Evolutionary conservation across 305 asterid genomes (phyloP).

Genomic region (Coffea humblotiana): DNA sequence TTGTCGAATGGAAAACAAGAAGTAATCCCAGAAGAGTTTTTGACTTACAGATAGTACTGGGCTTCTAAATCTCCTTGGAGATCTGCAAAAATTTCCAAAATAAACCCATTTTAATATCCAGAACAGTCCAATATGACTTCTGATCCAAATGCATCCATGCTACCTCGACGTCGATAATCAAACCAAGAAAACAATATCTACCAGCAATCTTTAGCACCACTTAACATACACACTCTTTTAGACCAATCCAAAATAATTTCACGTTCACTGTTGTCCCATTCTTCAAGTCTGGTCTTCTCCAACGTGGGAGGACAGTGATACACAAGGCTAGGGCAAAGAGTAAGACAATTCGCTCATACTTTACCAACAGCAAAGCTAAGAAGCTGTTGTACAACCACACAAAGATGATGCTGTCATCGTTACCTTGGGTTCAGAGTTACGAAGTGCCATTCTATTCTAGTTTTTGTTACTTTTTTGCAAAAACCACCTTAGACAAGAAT

Average conservation of each 20-base stretch:
- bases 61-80: conserved; percentile 43
- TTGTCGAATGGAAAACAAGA: neutral
- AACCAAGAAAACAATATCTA: conserved; percentile 9
- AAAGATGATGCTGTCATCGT: neutral
- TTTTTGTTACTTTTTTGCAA: neutral
- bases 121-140: conserved; percentile 19
- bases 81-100: conserved; percentile 48
- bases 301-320: neutral
- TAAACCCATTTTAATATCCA: conserved; percentile 22
- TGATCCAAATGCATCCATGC: conserved; percentile 25
- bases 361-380: neutral
- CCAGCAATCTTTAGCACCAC: conserved; percentile 20
- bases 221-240: neutral
- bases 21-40: neutral
- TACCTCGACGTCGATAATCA: conserved; percentile 28
- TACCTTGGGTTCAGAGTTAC: conserved; percentile 1
- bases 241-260: conserved; percentile 13
- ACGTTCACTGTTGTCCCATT: neutral
- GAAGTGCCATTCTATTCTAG: neutral
- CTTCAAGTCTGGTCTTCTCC: conserved; percentile 7
- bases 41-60: conserved; percentile 54
- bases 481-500: conserved; percentile 19
- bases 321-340: neutral
- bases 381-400: neutral
- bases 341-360: neutral